Conservation (phyloP, 805 yeast species). For the Suhomyces tanzawaensis region DNA sequence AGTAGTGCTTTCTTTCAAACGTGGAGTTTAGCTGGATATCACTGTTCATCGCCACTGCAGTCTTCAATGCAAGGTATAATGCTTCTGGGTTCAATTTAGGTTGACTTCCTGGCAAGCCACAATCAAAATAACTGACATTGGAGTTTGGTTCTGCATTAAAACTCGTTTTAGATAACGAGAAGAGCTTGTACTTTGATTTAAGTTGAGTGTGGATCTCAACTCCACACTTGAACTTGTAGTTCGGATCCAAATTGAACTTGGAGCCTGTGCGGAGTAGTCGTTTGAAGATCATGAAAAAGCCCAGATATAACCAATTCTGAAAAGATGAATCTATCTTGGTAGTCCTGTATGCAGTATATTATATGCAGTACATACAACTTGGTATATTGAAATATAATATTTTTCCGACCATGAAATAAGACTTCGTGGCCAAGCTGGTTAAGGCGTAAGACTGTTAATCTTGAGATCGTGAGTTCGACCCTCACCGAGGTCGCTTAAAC, state of each 20-base stretch:
- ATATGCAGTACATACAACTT: too few species aligned
- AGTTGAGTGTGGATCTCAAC: conserved; percentile 92
- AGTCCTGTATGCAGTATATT: too few species aligned
- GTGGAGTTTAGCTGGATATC: conserved; percentile 53
- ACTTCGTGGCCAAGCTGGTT: conserved; percentile 14
- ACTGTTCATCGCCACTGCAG: conserved; percentile 70
- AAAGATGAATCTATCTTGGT: too few species aligned
- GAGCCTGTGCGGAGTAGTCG: background rate
- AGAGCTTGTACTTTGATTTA: conserved; percentile 69
- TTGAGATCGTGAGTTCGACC: conserved; percentile 14
- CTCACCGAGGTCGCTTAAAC: conserved; percentile 3
- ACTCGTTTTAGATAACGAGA: conserved; percentile 56
- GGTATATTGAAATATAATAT: too few species aligned
- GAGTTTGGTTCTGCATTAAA: conserved; percentile 62
- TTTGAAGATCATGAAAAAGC: background rate
- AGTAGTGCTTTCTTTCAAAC: conserved; percentile 93
- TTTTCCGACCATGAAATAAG: too few species aligned
- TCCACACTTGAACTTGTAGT: conserved; percentile 65
- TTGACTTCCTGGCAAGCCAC: conserved; percentile 89
- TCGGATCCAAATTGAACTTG: conserved; percentile 15
- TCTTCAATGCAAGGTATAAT: conserved; percentile 61
- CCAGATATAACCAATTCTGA: background rate
- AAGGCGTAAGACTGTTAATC: conserved; percentile 14
- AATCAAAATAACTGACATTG: conserved; percentile 73
- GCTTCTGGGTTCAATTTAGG: conserved; percentile 80